phyloP scores from a whole-genome alignment of 257 asterid species.

The Pogostemon cablin region DNA sequence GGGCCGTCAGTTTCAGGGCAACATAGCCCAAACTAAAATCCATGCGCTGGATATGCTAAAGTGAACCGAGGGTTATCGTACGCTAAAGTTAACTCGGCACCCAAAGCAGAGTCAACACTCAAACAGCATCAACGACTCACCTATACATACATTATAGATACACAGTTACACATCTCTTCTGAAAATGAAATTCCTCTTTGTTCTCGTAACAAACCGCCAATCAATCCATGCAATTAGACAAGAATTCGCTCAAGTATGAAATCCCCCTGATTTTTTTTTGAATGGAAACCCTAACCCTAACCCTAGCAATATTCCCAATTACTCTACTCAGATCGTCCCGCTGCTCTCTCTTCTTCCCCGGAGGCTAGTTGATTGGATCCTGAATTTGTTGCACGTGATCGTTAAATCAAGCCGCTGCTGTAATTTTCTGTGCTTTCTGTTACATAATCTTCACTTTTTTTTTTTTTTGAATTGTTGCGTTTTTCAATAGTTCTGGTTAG shows the following conservation, averaged over 20 bases:
- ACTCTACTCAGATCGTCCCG: conserved; percentile 41
- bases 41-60: conserved; percentile 27
- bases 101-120: conserved; percentile 43
- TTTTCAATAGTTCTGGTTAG: conserved; percentile 23
- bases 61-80: conserved; percentile 27
- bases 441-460: conserved; percentile 28
- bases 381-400: conserved; percentile 32
- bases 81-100: conserved; percentile 32
- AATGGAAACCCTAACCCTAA: conserved; percentile 68
- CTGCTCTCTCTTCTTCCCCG: conserved; percentile 46
- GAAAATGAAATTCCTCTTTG: conserved; percentile 21
- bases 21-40: conserved; percentile 22
- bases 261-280: conserved; percentile 43
- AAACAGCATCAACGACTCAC: conserved; percentile 41
- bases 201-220: conserved; percentile 34
- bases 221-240: conserved; percentile 41
- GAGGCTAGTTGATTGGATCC: conserved; percentile 51
- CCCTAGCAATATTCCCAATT: conserved; percentile 53
- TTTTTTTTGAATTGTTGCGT: conserved; percentile 27
- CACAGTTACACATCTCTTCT: conserved; percentile 22
- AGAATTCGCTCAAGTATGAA: conserved; percentile 48
- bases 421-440: conserved; percentile 30
- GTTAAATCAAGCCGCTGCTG: conserved; percentile 28
- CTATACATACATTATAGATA: conserved; percentile 40
- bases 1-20: background rate